Percentiles rank a stretch among this genome's conserved stretches.
These are phyloP conservation scores for Camellia granthamiana DNA, from an alignment of 148 eudicot species.

Conservation along the genomic window DNA sequence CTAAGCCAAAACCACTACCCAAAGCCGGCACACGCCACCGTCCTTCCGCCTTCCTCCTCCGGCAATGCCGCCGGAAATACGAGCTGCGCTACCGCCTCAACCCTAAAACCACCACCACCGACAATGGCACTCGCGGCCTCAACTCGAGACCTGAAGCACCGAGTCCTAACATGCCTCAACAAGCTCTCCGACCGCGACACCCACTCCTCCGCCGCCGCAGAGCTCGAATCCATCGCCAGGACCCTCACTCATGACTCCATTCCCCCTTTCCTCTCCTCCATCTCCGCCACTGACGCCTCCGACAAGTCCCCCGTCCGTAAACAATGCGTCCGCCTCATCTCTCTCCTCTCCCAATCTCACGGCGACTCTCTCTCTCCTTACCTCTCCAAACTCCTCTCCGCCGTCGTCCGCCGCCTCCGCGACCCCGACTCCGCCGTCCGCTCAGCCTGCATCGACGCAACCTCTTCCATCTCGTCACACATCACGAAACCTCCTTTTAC, in stretches of 20 bases:
- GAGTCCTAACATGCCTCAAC: slow-evolving; percentile 70
- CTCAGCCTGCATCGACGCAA: slow-evolving; percentile 45
- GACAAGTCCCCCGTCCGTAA: slow-evolving; percentile 63
- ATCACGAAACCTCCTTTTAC: slow-evolving; percentile 49
- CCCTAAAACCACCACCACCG: slow-evolving; percentile 16
- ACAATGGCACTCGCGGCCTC: slow-evolving; percentile 18
- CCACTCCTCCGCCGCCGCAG: slow-evolving; percentile 63
- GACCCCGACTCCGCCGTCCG: slow-evolving; percentile 76
- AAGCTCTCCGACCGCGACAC: slow-evolving; percentile 92
- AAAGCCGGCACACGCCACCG: slow-evolving; percentile 18
- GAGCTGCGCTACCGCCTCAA: slow-evolving; percentile 21
- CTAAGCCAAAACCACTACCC: background rate
- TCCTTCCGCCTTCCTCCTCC: background rate
- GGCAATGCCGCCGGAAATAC: slow-evolving; percentile 29
- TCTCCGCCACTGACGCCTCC: slow-evolving; percentile 77
- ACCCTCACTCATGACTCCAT: slow-evolving; percentile 48
- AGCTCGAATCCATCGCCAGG: slow-evolving; percentile 65
- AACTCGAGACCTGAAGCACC: slow-evolving; percentile 75
- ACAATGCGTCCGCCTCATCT: slow-evolving; percentile 58
- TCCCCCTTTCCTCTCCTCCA: slow-evolving; percentile 62
- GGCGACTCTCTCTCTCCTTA: slow-evolving; percentile 51
- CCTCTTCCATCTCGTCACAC: slow-evolving; percentile 37
- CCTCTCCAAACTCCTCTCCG: slow-evolving; percentile 64
- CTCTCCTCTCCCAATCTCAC: slow-evolving; percentile 53
- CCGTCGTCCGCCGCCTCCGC: slow-evolving; percentile 63